Conservation (phyloP, 176 grass and related monocot species). For the Oryza longistaminata region DNA sequence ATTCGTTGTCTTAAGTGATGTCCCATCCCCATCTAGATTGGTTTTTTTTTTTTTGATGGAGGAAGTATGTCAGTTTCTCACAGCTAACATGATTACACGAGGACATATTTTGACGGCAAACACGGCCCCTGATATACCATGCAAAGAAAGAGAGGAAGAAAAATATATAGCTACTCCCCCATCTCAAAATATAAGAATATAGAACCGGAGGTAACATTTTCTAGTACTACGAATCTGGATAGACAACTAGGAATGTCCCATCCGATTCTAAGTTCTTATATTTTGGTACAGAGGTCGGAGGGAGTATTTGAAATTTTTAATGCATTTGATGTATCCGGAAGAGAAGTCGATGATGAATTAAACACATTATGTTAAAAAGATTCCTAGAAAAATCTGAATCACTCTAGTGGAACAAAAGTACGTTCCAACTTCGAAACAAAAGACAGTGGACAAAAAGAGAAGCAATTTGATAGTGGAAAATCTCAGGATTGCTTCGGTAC, state of each 20-base stretch:
- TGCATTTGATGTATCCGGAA: neutral
- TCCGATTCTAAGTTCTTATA: no score
- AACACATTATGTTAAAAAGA: neutral
- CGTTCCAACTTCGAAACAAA: neutral
- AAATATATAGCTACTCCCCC: neutral
- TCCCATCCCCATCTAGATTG: no score
- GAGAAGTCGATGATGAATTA: neutral
- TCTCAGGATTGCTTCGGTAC: neutral
- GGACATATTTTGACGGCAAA: no score
- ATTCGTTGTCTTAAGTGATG: no score
- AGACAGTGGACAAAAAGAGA: constrained; percentile 31
- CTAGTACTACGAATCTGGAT: no score
- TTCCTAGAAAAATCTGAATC: neutral
- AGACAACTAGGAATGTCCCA: no score
- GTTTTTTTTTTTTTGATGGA: no score
- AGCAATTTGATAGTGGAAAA: neutral
- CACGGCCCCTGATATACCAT: neutral
- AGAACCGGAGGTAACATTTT: no score
- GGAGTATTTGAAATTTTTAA: neutral
- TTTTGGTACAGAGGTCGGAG: no score
- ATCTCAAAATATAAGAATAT: no score
- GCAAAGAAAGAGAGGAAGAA: neutral
- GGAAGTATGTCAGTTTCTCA: no score
- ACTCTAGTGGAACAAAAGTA: neutral
- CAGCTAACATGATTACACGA: no score